A percentile compares a stretch with the other conserved stretches of the same genome.
These are phyloP conservation scores for Globisporangium barbulae DNA, from an alignment of 352 stramenopile species.

Conservation along the genomic window DNA sequence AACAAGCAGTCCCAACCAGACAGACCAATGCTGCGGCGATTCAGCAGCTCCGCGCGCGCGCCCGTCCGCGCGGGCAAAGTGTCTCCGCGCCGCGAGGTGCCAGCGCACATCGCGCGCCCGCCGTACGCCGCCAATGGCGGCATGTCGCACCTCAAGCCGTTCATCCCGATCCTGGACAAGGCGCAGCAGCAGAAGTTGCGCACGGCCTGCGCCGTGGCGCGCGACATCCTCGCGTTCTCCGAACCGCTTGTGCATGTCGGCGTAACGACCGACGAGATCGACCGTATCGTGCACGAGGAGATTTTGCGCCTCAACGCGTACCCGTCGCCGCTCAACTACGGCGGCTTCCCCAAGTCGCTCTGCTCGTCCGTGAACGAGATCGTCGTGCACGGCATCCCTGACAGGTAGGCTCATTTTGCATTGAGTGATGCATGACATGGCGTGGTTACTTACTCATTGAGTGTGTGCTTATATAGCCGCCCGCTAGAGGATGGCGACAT, in stretches of 20 bases:
- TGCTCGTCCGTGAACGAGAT: constrained; percentile 97
- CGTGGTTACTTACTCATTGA: not conserved
- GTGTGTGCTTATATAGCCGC: constrained; percentile 25
- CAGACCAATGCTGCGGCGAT: constrained; percentile 18
- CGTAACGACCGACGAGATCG: constrained; percentile 93
- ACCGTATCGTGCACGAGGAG: constrained; percentile 89
- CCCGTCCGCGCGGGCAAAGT: constrained; percentile 49
- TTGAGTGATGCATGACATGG: no score
- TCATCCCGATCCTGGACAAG: constrained; percentile 75
- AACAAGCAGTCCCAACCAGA: not conserved
- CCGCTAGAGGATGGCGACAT: constrained; percentile 92
- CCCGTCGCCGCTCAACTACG: constrained; percentile 91
- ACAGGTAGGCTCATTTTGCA: constrained; percentile 42
- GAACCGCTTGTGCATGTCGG: constrained; percentile 73
- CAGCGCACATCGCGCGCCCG: constrained; percentile 47
- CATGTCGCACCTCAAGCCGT: constrained; percentile 67
- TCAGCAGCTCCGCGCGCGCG: constrained; percentile 26
- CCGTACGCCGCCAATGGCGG: constrained; percentile 59
- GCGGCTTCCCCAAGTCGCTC: constrained; percentile 93
- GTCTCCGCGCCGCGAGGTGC: constrained; percentile 47
- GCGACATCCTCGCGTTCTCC: constrained; percentile 81
- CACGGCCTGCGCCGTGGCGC: constrained; percentile 63
- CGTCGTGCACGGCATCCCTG: constrained; percentile 96
- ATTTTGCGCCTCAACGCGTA: constrained; percentile 87
- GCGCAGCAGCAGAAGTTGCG: constrained; percentile 64